phyloP scores from a whole-genome alignment of 345 rosid species.

The Dovyalis caffra region DNA sequence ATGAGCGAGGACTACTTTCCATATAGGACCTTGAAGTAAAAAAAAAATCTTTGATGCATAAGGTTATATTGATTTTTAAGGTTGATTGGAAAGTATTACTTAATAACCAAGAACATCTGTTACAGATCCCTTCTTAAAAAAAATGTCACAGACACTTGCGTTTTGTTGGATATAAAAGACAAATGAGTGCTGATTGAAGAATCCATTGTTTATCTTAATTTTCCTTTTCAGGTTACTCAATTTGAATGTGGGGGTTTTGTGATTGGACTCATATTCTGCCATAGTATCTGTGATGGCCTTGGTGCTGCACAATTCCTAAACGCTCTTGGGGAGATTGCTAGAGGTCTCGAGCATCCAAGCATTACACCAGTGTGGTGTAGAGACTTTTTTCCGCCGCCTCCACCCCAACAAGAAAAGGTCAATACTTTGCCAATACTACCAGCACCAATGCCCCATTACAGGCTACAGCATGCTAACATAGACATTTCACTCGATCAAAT shows the following conservation, averaged over 20 bases:
- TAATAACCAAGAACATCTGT: too few species aligned
- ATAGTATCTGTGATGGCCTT: constrained; percentile 60
- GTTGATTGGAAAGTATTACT: too few species aligned
- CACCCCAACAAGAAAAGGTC: constrained; percentile 10
- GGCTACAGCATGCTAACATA: constrained; percentile 42
- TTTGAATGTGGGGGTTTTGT: constrained; percentile 67
- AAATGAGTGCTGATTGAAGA: background rate
- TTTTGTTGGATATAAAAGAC: background rate
- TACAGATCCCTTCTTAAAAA: too few species aligned
- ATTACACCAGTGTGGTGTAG: constrained; percentile 53
- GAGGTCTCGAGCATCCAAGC: constrained; percentile 35
- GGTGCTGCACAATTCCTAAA: constrained; percentile 72
- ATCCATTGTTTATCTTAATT: background rate
- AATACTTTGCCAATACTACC: constrained; percentile 16
- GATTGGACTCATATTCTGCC: constrained; percentile 59
- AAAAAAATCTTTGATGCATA: too few species aligned
- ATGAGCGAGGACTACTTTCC: too few species aligned
- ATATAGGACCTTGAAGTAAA: too few species aligned
- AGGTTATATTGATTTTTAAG: too few species aligned
- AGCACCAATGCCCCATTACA: constrained; percentile 43
- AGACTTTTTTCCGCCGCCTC: constrained; percentile 38
- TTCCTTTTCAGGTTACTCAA: constrained; percentile 50
- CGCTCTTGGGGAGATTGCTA: constrained; percentile 59
- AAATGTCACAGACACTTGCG: too few species aligned
- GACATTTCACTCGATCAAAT: constrained; percentile 56